Percentiles rank a stretch among this genome's conserved stretches.
These are phyloP conservation scores for Artemisia annua DNA, from an alignment of 129 eudicot genomes.

Conservation along the genomic window DNA sequence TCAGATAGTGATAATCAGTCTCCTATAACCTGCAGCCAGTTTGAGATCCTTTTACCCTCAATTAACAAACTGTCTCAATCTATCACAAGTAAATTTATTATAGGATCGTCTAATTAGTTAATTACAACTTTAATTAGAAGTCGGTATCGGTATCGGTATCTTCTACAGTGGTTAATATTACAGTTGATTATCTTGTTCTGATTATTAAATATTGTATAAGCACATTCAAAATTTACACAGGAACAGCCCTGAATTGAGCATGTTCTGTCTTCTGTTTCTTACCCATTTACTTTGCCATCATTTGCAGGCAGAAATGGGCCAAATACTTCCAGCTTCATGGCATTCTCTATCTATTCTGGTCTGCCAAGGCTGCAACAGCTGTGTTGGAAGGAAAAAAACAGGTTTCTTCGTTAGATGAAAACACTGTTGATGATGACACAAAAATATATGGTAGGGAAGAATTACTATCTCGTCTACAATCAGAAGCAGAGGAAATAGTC, in stretches of 20 bases:
- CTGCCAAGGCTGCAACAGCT: constrained; percentile 92
- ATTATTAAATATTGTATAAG: constrained; percentile 1
- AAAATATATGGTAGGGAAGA: constrained; percentile 76
- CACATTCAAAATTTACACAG: not conserved
- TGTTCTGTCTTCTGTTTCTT: not conserved
- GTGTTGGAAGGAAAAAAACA: constrained; percentile 58
- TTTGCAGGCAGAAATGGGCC: constrained; percentile 83
- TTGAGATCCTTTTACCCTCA: not conserved
- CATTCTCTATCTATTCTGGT: constrained; percentile 86
- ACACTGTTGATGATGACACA: constrained; percentile 36
- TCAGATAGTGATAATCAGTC: not conserved
- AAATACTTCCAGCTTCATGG: constrained; percentile 65
- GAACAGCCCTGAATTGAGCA: not conserved
- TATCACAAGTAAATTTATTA: not conserved
- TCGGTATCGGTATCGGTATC: not conserved
- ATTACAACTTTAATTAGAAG: not conserved
- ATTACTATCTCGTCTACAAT: constrained; percentile 73
- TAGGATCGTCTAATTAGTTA: not conserved
- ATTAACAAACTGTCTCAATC: not conserved
- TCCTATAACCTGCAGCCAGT: not conserved
- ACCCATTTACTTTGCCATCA: not conserved
- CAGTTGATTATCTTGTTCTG: constrained; percentile 16
- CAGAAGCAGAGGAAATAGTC: constrained; percentile 86
- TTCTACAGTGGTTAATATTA: not conserved
- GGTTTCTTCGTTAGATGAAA: constrained; percentile 17